Conservation (phyloP, 805 yeast genomes). For the Brettanomyces sp. region DNA sequence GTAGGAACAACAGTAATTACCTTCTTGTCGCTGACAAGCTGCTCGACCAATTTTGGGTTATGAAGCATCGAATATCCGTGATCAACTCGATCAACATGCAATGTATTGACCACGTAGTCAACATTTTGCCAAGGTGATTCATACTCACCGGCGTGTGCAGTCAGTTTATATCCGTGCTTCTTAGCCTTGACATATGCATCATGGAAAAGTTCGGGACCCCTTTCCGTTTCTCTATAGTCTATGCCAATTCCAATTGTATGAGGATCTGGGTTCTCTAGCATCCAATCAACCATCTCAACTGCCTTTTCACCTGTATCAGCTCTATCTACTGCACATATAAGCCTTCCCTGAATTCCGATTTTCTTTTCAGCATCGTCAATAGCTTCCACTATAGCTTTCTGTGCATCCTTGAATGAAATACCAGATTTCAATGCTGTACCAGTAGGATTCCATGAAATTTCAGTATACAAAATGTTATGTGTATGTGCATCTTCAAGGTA, state of each 20-base stretch:
- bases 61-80: slow-evolving; percentile 25
- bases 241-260: slow-evolving; percentile 22
- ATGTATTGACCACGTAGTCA: slow-evolving; percentile 16
- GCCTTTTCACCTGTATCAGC: slow-evolving; percentile 19
- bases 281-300: slow-evolving; percentile 20
- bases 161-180: slow-evolving; percentile 16
- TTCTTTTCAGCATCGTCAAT: slow-evolving; percentile 14
- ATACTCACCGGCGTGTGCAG: slow-evolving; percentile 26
- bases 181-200: slow-evolving; percentile 19
- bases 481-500: slow-evolving; percentile 15
- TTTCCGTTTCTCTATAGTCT: slow-evolving; percentile 22
- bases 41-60: slow-evolving; percentile 16
- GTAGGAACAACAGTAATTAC: slow-evolving; percentile 24
- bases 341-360: slow-evolving; percentile 14
- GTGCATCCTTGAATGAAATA: slow-evolving; percentile 20
- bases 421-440: slow-evolving; percentile 21
- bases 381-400: slow-evolving; percentile 18
- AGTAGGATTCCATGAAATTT: slow-evolving; percentile 26
- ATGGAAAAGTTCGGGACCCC: slow-evolving; percentile 21
- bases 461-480: slow-evolving; percentile 21
- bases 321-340: slow-evolving; percentile 24
- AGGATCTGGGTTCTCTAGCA: slow-evolving; percentile 16
- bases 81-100: slow-evolving; percentile 21
- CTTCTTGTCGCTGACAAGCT: slow-evolving; percentile 12
- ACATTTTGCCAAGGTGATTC: slow-evolving; percentile 22